Evolutionary conservation across 2,329 filamentous ascomycete species (phyloP).

Genomic region (Sclerotiophoma versabilis): DNA sequence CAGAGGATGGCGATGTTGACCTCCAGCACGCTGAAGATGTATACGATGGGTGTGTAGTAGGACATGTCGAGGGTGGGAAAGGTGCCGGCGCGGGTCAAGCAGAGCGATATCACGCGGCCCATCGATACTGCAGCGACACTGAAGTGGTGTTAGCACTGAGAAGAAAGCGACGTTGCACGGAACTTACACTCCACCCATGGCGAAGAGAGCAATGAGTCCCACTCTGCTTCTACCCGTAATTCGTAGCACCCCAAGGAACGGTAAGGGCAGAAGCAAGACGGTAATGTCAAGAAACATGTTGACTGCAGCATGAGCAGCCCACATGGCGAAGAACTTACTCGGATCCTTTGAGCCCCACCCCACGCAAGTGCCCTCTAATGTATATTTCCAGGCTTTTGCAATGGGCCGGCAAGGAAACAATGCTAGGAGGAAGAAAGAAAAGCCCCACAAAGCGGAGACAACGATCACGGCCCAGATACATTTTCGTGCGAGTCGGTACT

Average conservation of each 20-base stretch:
- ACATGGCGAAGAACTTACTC: conserved; percentile 37
- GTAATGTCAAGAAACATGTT: conserved; percentile 46
- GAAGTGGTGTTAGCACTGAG: conserved; percentile 4
- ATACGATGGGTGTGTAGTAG: conserved; percentile 39
- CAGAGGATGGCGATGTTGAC: conserved; percentile 49
- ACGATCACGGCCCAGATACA: conserved; percentile 31
- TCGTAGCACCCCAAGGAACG: conserved; percentile 41
- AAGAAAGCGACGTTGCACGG: accelerated
- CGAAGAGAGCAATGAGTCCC: conserved; percentile 42
- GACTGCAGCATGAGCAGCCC: conserved; percentile 36
- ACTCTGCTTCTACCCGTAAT: conserved; percentile 38
- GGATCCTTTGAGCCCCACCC: conserved; percentile 46
- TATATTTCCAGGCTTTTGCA: conserved; percentile 40
- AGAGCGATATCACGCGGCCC: conserved; percentile 40
- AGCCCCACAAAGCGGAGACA: conserved; percentile 39
- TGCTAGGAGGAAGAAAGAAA: conserved; percentile 39
- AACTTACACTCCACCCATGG: conserved; percentile 45
- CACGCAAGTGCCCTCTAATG: conserved; percentile 36
- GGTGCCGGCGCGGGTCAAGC: conserved; percentile 40
- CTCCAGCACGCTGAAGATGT: conserved; percentile 47
- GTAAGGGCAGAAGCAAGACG: conserved; percentile 40
- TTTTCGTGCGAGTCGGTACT: conserved; percentile 25
- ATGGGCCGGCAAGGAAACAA: conserved; percentile 42
- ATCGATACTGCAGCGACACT: conserved; percentile 41
- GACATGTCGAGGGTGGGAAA: conserved; percentile 41